A percentile compares a stretch with the other conserved stretches of the same genome.
phyloP scores from a whole-genome alignment of 1,284 basidiomycete genomes.

The Rhodotorula sp. region DNA sequence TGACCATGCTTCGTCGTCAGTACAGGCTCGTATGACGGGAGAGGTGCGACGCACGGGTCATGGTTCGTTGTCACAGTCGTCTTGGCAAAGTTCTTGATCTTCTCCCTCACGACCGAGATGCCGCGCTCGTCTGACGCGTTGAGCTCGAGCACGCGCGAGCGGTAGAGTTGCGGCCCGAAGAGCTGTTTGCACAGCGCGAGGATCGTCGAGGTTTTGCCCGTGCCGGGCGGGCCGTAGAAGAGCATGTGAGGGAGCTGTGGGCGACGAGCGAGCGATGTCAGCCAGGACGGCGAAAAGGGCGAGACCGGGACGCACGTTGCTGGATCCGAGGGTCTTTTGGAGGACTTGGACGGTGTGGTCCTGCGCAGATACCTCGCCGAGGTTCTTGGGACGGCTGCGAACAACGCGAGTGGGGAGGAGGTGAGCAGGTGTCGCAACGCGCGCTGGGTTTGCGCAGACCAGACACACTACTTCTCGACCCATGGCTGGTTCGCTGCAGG shows the following conservation, averaged over 20 bases:
- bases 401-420: neutral
- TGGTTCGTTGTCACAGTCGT: slow-evolving; percentile 48
- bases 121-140: slow-evolving; percentile 99
- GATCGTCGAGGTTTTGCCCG: slow-evolving; percentile 98
- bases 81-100: slow-evolving; percentile 97
- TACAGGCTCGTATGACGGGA: neutral
- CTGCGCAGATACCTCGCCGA: slow-evolving; percentile 95
- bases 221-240: slow-evolving; percentile 98
- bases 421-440: neutral
- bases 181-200: slow-evolving; percentile 90
- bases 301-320: slow-evolving; percentile 65
- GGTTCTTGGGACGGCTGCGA: slow-evolving; percentile 87
- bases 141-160: slow-evolving; percentile 90
- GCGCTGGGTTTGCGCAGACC: neutral
- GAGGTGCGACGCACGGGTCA: slow-evolving; percentile 31
- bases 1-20: neutral
- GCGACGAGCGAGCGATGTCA: slow-evolving; percentile 4
- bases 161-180: slow-evolving; percentile 95
- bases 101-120: slow-evolving; percentile 93
- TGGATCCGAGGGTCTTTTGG: slow-evolving; percentile 82
- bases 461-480: slow-evolving; percentile 91
- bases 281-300: neutral
- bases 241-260: slow-evolving; percentile 94
- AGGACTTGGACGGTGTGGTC: slow-evolving; percentile 93
- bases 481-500: slow-evolving; percentile 68